Base-by-base conservation (phyloP, 257 asterid species). In the Nicotiana otophora region DNA sequence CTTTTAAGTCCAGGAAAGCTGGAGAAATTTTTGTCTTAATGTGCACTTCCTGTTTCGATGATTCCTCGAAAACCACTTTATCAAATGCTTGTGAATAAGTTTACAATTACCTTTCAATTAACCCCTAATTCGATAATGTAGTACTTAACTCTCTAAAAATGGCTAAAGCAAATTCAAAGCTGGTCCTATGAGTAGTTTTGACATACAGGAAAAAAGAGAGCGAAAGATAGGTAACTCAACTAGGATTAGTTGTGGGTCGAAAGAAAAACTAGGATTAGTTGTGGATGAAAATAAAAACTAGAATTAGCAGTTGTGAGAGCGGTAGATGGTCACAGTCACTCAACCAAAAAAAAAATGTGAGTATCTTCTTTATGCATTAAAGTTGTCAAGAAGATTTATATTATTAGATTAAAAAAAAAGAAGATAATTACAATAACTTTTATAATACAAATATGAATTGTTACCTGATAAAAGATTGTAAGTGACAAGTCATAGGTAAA, bases 1-100 rank as follows among this genome's bases (percentile, higher is more conserved):
- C 65, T 48, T 42, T 53, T 28, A 74, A 74, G 82, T 81, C 81
- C 83, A 19, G 23, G 28, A 76, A 57, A 36, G 28, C 65, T 76
- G 72, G 80, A 76, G 51, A 20, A 2, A 26, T 2, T 82, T 46
- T 23, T 76, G 30, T 84, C 53, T 10, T 14, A 42, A 46, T 72
- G 78, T 46, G 61, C 60, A 46, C 55, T 74, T 81, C 34, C 10
- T 30, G 15, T 72, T 72, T 23, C 15, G 51, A 46, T 14, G 60
- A 19, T 46, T 72, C 19, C 39, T 72, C 1, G 20, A 46, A 28
- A 14, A 72, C 58, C 55, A 62, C 15, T 70, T n/a, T 6, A 14
- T 72, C 61, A 46, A 1, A 12, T 23, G 7, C 46, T 42, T 42
- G 12, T 42, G 51, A 42, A 42, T 9, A 42, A 9, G 12, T 31